Evolutionary conservation across 2,329 filamentous ascomycete genomes (phyloP).

Genomic region (Nemania diffusa): DNA sequence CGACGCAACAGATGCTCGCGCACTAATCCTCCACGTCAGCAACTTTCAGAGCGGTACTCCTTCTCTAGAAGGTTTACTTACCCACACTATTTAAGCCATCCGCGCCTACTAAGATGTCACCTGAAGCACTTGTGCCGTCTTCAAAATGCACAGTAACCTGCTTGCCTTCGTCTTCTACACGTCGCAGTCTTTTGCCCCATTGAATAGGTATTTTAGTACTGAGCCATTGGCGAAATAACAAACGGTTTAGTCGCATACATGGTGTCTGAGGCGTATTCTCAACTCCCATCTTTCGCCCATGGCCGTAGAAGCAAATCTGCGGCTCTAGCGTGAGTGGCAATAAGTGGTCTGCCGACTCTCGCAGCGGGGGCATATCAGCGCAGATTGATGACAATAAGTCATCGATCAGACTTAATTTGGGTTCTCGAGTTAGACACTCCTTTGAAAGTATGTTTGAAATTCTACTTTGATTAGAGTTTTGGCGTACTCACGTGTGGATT

Average conservation of each 20-base stretch:
- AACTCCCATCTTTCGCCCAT: constrained; percentile 4
- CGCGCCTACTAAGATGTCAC: constrained; percentile 46
- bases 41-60: background rate
- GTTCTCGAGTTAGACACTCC: background rate
- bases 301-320: constrained; percentile 25
- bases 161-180: constrained; percentile 35
- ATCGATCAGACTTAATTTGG: constrained; percentile 14
- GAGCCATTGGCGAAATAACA: constrained; percentile 43
- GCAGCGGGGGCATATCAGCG: constrained; percentile 35
- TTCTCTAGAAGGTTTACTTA: constrained; percentile 24
- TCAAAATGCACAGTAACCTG: constrained; percentile 41
- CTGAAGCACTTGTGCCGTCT: constrained; percentile 42
- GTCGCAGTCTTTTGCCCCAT: constrained; percentile 40
- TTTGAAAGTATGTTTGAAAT: background rate
- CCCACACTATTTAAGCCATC: constrained; percentile 46
- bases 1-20: constrained; percentile 37
- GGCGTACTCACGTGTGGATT: constrained; percentile 24
- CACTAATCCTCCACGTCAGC: constrained; percentile 32
- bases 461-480: background rate
- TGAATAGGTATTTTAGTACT: constrained; percentile 43
- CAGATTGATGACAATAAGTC: constrained; percentile 10
- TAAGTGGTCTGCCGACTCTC: constrained; percentile 31
- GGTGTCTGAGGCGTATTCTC: constrained; percentile 28
- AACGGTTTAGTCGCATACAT: constrained; percentile 40
- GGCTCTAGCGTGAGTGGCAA: constrained; percentile 19